Evolutionary conservation across 2,329 filamentous ascomycete species (phyloP).

Genomic region (Exserohilum rostratum): DNA sequence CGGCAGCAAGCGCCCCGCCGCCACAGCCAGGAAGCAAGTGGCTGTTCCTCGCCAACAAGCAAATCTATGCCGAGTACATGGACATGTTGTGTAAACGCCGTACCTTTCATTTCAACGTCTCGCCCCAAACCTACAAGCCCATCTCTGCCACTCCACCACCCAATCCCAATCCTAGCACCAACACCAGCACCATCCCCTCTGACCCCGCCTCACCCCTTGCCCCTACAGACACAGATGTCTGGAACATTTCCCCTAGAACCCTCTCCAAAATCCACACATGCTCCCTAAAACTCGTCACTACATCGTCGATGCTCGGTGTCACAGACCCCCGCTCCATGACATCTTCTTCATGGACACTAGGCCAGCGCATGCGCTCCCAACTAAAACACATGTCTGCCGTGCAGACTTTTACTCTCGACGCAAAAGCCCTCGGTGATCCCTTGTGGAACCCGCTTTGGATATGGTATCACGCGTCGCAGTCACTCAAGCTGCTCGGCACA

Average conservation of each 20-base stretch:
- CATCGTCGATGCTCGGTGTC: constrained; percentile 45
- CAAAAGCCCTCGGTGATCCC: constrained; percentile 46
- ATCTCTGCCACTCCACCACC: background rate
- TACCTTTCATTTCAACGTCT: constrained; percentile 42
- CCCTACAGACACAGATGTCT: constrained; percentile 25
- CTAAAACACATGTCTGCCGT: constrained; percentile 28
- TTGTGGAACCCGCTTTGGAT: constrained; percentile 51
- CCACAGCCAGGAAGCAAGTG: constrained; percentile 24
- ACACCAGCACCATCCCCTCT: background rate
- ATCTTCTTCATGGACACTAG: constrained; percentile 39
- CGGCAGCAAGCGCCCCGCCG: background rate
- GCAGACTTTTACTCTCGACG: constrained; percentile 33
- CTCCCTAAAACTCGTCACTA: constrained; percentile 41
- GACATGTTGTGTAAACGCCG: constrained; percentile 39
- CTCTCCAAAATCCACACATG: constrained; percentile 34
- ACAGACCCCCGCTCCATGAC: constrained; percentile 44
- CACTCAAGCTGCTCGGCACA: constrained; percentile 42
- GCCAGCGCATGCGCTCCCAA: constrained; percentile 33
- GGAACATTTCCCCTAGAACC: constrained; percentile 32
- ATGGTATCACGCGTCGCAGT: constrained; percentile 46
- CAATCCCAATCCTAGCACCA: background rate
- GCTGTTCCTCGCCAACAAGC: constrained; percentile 42
- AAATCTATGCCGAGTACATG: constrained; percentile 44
- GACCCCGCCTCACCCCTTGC: background rate
- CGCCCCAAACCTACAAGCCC: constrained; percentile 37